Conservation (phyloP, 1,284 basidiomycete species). For the Coniferiporia sulphurascens region DNA sequence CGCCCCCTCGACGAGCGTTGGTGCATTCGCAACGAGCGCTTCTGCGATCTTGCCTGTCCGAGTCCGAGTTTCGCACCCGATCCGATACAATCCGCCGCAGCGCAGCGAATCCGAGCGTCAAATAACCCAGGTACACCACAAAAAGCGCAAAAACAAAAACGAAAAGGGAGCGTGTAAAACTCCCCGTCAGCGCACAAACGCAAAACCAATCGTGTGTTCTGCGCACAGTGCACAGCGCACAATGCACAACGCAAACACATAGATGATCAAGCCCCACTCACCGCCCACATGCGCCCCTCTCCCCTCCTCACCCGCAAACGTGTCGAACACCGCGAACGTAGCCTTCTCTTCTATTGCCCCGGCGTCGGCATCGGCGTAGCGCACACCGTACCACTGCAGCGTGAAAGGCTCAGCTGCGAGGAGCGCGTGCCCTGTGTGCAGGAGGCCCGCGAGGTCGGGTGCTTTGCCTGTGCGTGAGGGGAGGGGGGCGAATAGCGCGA, state of each 20-base stretch:
- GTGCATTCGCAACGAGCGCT: constrained; percentile 32
- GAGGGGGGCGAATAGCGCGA: constrained; percentile 37
- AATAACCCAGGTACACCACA: background rate
- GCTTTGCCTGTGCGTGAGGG: constrained; percentile 28
- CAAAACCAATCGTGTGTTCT: no score
- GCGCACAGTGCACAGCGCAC: no score
- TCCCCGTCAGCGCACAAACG: background rate
- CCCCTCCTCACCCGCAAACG: constrained; percentile 32
- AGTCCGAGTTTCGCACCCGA: no score
- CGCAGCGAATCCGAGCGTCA: background rate
- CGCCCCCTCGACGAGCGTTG: constrained; percentile 27
- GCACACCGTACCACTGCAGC: constrained; percentile 37
- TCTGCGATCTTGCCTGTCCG: constrained; percentile 28
- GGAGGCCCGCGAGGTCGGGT: constrained; percentile 29
- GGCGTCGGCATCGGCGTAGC: constrained; percentile 24
- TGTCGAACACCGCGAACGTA: constrained; percentile 37
- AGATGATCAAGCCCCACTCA: background rate
- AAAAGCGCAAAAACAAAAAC: background rate
- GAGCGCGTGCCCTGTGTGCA: constrained; percentile 30
- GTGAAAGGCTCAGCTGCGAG: constrained; percentile 34
- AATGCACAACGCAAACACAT: no score
- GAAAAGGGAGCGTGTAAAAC: background rate
- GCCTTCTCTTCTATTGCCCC: constrained; percentile 20
- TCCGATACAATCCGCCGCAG: background rate
- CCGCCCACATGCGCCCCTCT: constrained; percentile 35